Percentiles rank a stretch among this genome's conserved stretches.
Conservation (phyloP, 1,284 basidiomycete species). For the Apiotrichum domesticum region DNA sequence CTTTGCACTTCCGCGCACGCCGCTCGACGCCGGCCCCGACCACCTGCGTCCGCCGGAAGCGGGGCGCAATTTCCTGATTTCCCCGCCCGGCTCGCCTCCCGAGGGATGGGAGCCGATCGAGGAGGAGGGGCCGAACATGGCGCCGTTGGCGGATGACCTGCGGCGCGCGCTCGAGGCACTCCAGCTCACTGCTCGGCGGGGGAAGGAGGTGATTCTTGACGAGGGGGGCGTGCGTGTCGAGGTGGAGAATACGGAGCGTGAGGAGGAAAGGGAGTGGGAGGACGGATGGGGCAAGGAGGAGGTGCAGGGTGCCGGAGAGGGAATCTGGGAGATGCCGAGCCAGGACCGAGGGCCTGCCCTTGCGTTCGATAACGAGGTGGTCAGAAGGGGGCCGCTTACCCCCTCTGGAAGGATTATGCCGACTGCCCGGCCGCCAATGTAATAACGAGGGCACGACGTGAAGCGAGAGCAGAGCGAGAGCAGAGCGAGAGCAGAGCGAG, state of each 20-base stretch:
- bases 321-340: conserved; percentile 15
- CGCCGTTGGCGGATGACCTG: conserved; percentile 84
- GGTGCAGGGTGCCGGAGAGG: conserved; percentile 1
- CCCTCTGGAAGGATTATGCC: conserved; percentile 31
- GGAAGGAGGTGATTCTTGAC: conserved; percentile 37
- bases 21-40: conserved; percentile 44
- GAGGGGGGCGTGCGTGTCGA: conserved; percentile 39
- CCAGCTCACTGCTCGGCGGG: conserved; percentile 31
- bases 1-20: conserved; percentile 70
- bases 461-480: too few relatives aligned
- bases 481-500: too few relatives aligned
- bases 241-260: conserved; percentile 35
- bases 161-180: conserved; percentile 64
- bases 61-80: conserved; percentile 94
- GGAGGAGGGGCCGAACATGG: conserved; percentile 85
- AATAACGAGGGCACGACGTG: not conserved
- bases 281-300: conserved; percentile 13
- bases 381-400: conserved; percentile 8
- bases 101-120: conserved; percentile 90
- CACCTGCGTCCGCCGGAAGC: conserved; percentile 68
- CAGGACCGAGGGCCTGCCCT: not conserved
- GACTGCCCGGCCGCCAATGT: conserved; percentile 35
- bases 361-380: not conserved
- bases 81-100: conserved; percentile 95
- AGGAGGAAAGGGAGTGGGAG: conserved; percentile 15